phyloP scores from a whole-genome alignment of 495 filamentous ascomycete genomes.

The Pyronema domesticum region DNA sequence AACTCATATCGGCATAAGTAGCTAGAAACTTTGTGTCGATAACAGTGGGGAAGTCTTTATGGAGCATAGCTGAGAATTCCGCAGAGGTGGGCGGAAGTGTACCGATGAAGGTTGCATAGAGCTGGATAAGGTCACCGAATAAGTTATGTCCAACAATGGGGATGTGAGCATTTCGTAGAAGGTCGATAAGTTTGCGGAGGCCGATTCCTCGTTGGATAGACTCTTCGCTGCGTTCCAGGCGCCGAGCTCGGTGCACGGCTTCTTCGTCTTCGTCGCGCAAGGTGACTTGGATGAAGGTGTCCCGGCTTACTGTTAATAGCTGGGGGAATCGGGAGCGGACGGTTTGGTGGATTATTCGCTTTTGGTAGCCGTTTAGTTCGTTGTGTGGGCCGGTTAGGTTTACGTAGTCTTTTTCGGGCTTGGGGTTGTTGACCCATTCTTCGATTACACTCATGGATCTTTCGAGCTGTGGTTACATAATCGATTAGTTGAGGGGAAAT shows the following conservation, averaged over 20 bases:
- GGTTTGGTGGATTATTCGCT: constrained; percentile 50
- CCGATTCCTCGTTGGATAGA: constrained; percentile 37
- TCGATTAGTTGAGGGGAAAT: not conserved
- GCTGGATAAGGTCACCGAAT: constrained; percentile 54
- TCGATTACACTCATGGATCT: constrained; percentile 37
- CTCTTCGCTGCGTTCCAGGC: constrained; percentile 27
- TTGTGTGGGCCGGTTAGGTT: constrained; percentile 24
- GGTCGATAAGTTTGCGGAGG: constrained; percentile 54
- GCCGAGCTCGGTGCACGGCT: constrained; percentile 26
- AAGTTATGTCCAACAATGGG: constrained; percentile 58
- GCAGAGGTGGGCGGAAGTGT: not conserved
- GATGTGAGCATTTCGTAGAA: constrained; percentile 28
- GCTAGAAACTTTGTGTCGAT: constrained; percentile 68
- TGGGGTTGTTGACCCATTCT: constrained; percentile 30
- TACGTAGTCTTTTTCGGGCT: constrained; percentile 25
- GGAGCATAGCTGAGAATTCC: not conserved
- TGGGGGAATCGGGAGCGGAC: constrained; percentile 45
- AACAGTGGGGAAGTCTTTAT: constrained; percentile 25
- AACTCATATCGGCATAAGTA: constrained; percentile 30
- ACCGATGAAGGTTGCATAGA: constrained; percentile 35
- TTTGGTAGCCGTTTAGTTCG: constrained; percentile 33
- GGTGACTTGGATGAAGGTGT: constrained; percentile 22
- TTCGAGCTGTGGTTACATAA: constrained; percentile 8
- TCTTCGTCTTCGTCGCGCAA: constrained; percentile 34
- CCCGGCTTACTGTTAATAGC: constrained; percentile 25